These are phyloP conservation scores for Alternaria triticina DNA, from an alignment of 2,329 filamentous ascomycete genomes.

Conservation along the genomic window DNA sequence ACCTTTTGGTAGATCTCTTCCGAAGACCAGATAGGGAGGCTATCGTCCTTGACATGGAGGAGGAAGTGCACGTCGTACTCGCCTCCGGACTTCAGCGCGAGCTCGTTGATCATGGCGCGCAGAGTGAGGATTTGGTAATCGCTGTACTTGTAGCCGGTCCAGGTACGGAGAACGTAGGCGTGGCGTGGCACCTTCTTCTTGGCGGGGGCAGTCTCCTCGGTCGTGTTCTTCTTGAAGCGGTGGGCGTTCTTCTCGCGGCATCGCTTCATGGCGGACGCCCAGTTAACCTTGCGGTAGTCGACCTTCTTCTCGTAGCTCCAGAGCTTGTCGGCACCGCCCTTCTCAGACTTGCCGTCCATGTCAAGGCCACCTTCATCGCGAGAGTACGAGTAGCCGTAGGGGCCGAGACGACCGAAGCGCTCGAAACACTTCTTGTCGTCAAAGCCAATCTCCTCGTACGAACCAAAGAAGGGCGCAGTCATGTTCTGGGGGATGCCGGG, in stretches of 20 bases:
- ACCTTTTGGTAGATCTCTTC: slow-evolving; percentile 70
- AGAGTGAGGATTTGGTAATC: slow-evolving; percentile 82
- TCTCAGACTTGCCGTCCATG: slow-evolving; percentile 52
- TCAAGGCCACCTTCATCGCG: slow-evolving; percentile 57
- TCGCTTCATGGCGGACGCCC: slow-evolving; percentile 55
- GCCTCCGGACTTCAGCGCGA: slow-evolving; percentile 79
- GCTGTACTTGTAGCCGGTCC: slow-evolving; percentile 80
- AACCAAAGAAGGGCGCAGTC: slow-evolving; percentile 56
- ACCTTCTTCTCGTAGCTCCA: slow-evolving; percentile 59
- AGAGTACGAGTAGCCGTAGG: slow-evolving; percentile 59
- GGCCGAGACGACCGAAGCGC: slow-evolving; percentile 56
- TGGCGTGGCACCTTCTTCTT: slow-evolving; percentile 64
- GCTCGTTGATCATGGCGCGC: slow-evolving; percentile 82
- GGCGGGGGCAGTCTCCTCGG: slow-evolving; percentile 34
- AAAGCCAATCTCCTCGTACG: slow-evolving; percentile 56
- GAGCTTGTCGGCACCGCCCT: slow-evolving; percentile 52
- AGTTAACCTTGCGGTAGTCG: slow-evolving; percentile 57
- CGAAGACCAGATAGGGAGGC: slow-evolving; percentile 79
- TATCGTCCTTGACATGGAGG: slow-evolving; percentile 81
- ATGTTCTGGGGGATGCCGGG: slow-evolving; percentile 59
- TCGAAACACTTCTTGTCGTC: slow-evolving; percentile 59
- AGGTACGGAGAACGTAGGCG: slow-evolving; percentile 83
- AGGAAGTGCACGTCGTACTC: slow-evolving; percentile 88
- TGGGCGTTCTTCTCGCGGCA: slow-evolving; percentile 58
- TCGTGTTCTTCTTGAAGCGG: slow-evolving; percentile 51